Evolutionary conservation across 768 basidiomycete genomes (phyloP).

Genomic region (Trametes coccinea): DNA sequence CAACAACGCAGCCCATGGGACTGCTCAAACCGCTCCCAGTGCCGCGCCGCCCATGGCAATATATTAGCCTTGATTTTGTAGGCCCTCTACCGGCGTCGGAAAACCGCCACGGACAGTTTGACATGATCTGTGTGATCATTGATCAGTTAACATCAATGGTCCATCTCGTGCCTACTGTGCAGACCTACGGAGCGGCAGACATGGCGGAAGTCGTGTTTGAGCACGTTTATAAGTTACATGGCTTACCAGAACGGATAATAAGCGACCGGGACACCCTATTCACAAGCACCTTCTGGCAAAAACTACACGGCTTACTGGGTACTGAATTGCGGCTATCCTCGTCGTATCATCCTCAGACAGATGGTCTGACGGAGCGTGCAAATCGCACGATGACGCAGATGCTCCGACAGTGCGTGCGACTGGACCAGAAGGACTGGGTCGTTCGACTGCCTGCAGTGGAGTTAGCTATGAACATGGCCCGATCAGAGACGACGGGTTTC

Average conservation of each 20-base stretch:
- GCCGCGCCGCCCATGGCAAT: constrained; percentile 27
- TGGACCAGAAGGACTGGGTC: no score
- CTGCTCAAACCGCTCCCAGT: constrained; percentile 25
- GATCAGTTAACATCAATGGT: constrained; percentile 25
- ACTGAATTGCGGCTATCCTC: no score
- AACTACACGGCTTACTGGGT: not conserved
- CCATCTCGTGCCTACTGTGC: constrained; percentile 31
- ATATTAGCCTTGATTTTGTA: constrained; percentile 31
- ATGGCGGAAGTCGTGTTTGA: constrained; percentile 39
- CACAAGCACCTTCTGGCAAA: not conserved
- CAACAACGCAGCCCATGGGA: constrained; percentile 22
- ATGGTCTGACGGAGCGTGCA: not conserved
- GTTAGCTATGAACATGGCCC: no score
- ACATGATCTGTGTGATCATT: constrained; percentile 29
- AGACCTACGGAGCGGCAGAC: constrained; percentile 33
- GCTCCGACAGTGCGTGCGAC: no score
- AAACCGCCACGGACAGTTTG: constrained; percentile 28
- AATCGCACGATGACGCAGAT: no score
- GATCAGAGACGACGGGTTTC: no score
- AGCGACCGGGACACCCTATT: constrained; percentile 42
- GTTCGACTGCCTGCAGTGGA: no score
- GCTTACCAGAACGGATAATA: constrained; percentile 39
- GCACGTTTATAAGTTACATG: constrained; percentile 38
- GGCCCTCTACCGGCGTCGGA: constrained; percentile 26
- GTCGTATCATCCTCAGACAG: not conserved